These are phyloP conservation scores for Malus sieversii DNA, from an alignment of 306 rosid genomes.

Conservation along the genomic window DNA sequence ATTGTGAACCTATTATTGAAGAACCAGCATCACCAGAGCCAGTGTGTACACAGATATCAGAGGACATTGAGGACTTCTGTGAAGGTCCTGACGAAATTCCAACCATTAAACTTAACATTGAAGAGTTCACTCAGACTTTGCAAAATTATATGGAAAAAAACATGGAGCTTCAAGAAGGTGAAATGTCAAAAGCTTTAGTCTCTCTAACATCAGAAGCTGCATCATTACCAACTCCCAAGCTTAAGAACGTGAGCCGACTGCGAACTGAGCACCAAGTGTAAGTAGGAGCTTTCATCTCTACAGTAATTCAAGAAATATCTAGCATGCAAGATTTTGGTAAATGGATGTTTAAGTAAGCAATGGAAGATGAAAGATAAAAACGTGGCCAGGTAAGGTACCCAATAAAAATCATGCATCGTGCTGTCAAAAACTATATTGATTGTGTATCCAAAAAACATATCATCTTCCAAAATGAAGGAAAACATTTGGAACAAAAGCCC, in stretches of 20 bases:
- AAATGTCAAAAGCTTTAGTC: conserved; percentile 86
- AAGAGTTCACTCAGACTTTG: conserved; percentile 72
- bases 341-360: neutral
- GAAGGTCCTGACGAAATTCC: conserved; percentile 81
- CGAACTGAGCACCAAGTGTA: conserved; percentile 98
- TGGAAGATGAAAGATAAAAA: neutral
- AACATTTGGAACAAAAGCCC: neutral
- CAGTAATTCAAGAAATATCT: conserved; percentile 11
- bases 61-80: conserved; percentile 68
- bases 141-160: conserved; percentile 77
- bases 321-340: neutral
- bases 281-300: conserved; percentile 32
- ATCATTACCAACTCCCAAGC: conserved; percentile 78
- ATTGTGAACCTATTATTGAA: conserved; percentile 85
- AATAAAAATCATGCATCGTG: neutral
- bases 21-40: conserved; percentile 94
- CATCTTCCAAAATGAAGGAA: neutral
- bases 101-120: conserved; percentile 65
- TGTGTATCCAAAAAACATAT: neutral
- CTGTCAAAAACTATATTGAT: neutral
- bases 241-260: conserved; percentile 73
- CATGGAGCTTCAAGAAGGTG: conserved; percentile 84
- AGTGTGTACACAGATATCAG: conserved; percentile 41
- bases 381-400: neutral
- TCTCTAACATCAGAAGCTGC: conserved; percentile 72